A percentile compares a stretch with the other conserved stretches of the same genome.
These are phyloP conservation scores for Knufia petricola DNA, from an alignment of 2,329 filamentous ascomycete species.

Conservation along the genomic window DNA sequence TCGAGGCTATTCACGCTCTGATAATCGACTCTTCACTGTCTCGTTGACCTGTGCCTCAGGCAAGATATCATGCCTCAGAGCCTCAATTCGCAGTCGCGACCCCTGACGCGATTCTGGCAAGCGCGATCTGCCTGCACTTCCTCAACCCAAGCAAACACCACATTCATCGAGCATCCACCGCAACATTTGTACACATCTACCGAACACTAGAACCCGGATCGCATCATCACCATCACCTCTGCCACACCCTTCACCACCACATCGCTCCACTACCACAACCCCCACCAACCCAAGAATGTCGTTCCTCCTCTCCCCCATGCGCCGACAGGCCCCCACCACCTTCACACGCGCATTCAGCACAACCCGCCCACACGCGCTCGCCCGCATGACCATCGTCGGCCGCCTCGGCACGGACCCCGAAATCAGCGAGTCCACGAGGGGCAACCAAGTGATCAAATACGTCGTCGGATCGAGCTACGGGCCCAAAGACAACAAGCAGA, in stretches of 20 bases:
- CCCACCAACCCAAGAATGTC: conserved; percentile 15
- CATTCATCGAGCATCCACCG: not conserved
- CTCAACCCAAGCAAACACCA: not conserved
- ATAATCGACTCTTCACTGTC: no score
- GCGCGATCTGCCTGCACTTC: not conserved
- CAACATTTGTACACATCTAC: not conserved
- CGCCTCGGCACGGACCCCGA: conserved; percentile 75
- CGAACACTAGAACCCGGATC: not conserved
- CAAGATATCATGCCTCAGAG: no score
- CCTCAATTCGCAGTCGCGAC: no score
- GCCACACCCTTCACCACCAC: not conserved
- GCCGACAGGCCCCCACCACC: conserved; percentile 33
- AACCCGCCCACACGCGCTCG: conserved; percentile 52
- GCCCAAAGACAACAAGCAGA: conserved; percentile 58
- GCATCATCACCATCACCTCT: not conserved
- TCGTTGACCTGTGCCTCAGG: not conserved
- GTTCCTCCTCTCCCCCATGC: conserved; percentile 40
- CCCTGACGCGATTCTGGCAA: no score
- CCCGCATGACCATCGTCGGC: conserved; percentile 78
- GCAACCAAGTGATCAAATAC: conserved; percentile 68
- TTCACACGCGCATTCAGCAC: conserved; percentile 62
- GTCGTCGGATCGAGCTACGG: conserved; percentile 62
- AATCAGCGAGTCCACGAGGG: conserved; percentile 57
- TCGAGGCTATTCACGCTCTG: no score
- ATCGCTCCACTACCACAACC: not conserved